Base-by-base conservation (phyloP, 2,329 filamentous ascomycete genomes). In the Botrytis cinerea region DNA sequence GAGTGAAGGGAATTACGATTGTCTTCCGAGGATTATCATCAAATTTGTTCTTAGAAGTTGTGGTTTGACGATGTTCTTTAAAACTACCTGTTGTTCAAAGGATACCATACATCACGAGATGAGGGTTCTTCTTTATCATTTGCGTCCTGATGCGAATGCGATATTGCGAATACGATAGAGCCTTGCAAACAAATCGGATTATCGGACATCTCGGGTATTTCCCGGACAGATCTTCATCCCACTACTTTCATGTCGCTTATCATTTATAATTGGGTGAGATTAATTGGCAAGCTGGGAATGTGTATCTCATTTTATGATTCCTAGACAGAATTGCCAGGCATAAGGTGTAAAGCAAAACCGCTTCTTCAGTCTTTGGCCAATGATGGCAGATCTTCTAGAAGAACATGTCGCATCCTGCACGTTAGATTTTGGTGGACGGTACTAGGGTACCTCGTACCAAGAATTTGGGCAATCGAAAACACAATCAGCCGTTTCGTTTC, bases 191-290 rank as follows among this genome's bases (percentile, higher is more conserved):
- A n/a, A n/a, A n/a, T 54, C 48, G 20, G 20, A 35, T 51, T 22
- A 9, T 66, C 32, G 45, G 45, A 66, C 45, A 66, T 66, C 22
- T 66, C 63, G 63, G 63, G 18, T 51, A 9, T 38, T 67, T n/a
- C 4, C 25, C 28, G 22, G 63, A 32, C 12, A 20, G 8, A 16
- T 5, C 14, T 0, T 40, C 10, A 4, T 8, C 16, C 38, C 61
- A 45, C 9, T 63, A 10, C 12, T 66, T 32, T 28, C 16, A 45
- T 2, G 22, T 38, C 22, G 48, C 45, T 48, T 66, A 28, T 66
- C 7, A 32, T 6, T 38, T 40, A 45, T 67, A 10, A 67, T 51
- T 67, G 63, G 63, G 2, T 38, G 32, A 38, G 14, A 51, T 32
- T 16, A 38, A 25, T 38, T 51, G 9, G 32, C 32, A 51, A 38